Conservation (phyloP, 1,284 basidiomycete genomes). For the Trametes versicolor region DNA sequence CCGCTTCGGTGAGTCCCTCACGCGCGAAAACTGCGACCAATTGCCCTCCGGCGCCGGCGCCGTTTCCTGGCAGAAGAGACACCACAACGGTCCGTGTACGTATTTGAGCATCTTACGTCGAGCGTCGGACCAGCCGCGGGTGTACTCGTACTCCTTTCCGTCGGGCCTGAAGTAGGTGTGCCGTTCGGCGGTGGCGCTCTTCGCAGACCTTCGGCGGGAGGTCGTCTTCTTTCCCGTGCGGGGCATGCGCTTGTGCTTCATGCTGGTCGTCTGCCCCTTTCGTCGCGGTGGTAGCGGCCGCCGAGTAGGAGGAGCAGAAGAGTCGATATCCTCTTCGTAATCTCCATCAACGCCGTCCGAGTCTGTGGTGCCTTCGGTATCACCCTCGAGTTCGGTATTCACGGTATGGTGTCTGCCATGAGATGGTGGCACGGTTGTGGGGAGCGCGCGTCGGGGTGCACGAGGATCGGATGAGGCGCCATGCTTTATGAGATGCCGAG, state of each 20-base stretch:
- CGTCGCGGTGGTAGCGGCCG: not conserved
- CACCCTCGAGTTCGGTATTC: not conserved
- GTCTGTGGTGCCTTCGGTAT: not conserved
- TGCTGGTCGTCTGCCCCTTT: too few relatives aligned
- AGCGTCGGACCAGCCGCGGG: not conserved
- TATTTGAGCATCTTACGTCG: not conserved
- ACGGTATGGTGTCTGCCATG: not conserved
- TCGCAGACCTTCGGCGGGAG: not conserved
- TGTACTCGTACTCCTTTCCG: not conserved
- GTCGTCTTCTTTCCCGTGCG: not conserved
- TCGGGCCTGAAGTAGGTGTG: not conserved
- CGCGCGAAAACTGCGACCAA: not conserved
- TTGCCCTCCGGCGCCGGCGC: not conserved
- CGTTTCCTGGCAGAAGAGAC: not conserved
- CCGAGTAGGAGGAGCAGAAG: not conserved
- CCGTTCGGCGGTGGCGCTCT: not conserved
- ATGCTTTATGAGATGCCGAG: not conserved
- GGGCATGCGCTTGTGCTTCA: not conserved
- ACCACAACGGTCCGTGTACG: not conserved
- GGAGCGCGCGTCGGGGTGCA: not conserved
- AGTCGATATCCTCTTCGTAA: not conserved
- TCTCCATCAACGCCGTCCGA: not conserved
- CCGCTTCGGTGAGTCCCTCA: not conserved
- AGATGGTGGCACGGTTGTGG: not conserved
- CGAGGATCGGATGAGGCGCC: not conserved